These are phyloP conservation scores for Polytolypa hystricis DNA, from an alignment of 2,329 filamentous ascomycete species.

Conservation along the genomic window DNA sequence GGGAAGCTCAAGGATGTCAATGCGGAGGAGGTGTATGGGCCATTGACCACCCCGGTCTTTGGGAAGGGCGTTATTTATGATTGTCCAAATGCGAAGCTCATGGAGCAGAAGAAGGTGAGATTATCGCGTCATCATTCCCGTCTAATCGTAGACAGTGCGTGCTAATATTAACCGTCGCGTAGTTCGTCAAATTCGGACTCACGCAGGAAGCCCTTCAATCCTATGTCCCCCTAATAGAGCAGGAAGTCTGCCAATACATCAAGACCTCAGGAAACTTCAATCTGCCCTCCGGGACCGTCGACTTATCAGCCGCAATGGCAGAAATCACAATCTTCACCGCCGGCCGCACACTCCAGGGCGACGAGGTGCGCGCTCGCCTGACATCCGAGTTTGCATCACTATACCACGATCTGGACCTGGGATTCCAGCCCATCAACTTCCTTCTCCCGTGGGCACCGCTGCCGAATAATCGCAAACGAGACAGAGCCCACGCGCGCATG, in stretches of 20 bases:
- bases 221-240: constrained; percentile 68
- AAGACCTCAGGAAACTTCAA: constrained; percentile 46
- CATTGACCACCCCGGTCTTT: constrained; percentile 61
- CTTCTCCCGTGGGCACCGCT: constrained; percentile 68
- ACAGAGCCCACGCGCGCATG: constrained; percentile 61
- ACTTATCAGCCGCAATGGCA: constrained; percentile 57
- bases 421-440: constrained; percentile 73
- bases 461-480: constrained; percentile 62
- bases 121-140: background rate
- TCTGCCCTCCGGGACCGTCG: constrained; percentile 48
- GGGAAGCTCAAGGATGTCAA: constrained; percentile 83
- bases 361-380: constrained; percentile 59
- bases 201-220: constrained; percentile 49
- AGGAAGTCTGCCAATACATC: constrained; percentile 56
- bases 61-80: constrained; percentile 82
- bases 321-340: constrained; percentile 74
- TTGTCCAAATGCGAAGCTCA: constrained; percentile 81
- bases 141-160: no score
- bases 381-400: constrained; percentile 61
- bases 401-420: constrained; percentile 71
- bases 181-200: constrained; percentile 54
- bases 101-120: constrained; percentile 85
- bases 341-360: constrained; percentile 9
- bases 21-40: constrained; percentile 80
- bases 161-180: constrained; percentile 4